Evolutionary conservation across 108 stramenopile species (phyloP).

Genomic region (Skeletonema tropicum): DNA sequence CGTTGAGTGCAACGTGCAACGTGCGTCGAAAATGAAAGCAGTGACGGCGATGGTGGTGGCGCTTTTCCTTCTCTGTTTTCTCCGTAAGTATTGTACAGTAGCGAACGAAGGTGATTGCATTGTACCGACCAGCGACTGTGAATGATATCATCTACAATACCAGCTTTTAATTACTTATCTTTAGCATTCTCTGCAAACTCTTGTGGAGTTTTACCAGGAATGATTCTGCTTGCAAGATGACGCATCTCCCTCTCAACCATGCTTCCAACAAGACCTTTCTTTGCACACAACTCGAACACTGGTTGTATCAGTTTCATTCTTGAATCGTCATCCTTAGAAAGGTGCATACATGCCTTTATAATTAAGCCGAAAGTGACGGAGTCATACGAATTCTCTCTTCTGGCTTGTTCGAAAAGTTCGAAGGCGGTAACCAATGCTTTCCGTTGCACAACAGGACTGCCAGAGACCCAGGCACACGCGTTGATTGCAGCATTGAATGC

Average conservation of each 20-base stretch:
- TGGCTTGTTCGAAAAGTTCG: constrained; percentile 19
- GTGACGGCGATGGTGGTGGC: no score
- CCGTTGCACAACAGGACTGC: constrained; percentile 9
- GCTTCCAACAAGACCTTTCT: constrained; percentile 39
- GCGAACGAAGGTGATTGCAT: no score
- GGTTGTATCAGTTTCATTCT: constrained; percentile 37
- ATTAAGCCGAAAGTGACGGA: constrained; percentile 36
- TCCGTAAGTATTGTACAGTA: no score
- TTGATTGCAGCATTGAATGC: constrained; percentile 44
- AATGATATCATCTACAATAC: no score
- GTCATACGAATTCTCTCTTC: constrained; percentile 15
- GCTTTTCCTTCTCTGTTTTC: no score
- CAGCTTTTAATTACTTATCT: constrained; percentile 12
- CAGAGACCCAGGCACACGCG: constrained; percentile 26
- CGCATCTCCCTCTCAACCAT: constrained; percentile 38
- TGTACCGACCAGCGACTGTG: no score
- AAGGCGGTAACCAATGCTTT: constrained; percentile 38
- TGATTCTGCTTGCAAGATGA: constrained; percentile 16
- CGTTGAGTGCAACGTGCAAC: no score
- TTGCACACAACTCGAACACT: constrained; percentile 36
- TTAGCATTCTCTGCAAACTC: constrained; percentile 29
- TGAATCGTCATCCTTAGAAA: constrained; percentile 28
- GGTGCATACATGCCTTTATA: constrained; percentile 41
- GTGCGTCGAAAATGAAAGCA: no score
- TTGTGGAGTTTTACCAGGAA: constrained; percentile 13